phyloP scores from a whole-genome alignment of 768 basidiomycete species.

The Mycena haematopus region DNA sequence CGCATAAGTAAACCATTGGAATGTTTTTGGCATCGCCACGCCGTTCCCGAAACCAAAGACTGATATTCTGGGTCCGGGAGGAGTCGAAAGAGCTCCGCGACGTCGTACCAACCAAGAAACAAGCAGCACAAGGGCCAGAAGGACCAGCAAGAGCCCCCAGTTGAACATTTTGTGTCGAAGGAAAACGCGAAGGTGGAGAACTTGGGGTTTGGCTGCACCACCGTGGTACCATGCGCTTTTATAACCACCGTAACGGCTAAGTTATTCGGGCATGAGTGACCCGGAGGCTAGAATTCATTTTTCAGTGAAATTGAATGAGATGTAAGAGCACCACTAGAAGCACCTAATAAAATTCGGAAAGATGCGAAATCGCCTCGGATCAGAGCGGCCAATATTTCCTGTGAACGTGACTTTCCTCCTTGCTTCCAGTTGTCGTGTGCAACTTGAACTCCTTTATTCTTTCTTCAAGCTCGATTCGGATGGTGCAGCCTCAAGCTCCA shows the following conservation, averaged over 20 bases:
- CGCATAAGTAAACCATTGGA: conserved; percentile 47
- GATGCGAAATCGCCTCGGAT: neutral
- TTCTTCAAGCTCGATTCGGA: too few relatives aligned
- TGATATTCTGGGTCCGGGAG: conserved; percentile 64
- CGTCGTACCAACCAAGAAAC: neutral
- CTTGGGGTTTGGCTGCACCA: neutral
- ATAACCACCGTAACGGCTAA: neutral
- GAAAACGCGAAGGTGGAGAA: neutral
- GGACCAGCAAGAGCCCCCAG: neutral
- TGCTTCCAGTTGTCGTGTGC: too few relatives aligned
- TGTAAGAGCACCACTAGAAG: neutral
- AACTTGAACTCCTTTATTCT: too few relatives aligned
- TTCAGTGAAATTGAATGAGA: neutral
- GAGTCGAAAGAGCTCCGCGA: conserved; percentile 43
- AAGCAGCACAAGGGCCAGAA: neutral
- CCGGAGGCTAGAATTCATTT: neutral
- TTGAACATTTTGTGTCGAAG: neutral
- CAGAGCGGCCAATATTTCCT: neutral
- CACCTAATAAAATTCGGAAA: neutral
- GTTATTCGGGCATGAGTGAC: neutral
- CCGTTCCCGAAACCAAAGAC: conserved; percentile 48
- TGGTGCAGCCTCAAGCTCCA: neutral
- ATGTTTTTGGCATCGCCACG: conserved; percentile 40
- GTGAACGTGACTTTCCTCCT: too few relatives aligned
- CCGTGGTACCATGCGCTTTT: too few relatives aligned